Evolutionary conservation across 768 basidiomycete genomes (phyloP), one percentile per base, ranked within the genome.

Genomic region (Termitomyces sp.): DNA sequence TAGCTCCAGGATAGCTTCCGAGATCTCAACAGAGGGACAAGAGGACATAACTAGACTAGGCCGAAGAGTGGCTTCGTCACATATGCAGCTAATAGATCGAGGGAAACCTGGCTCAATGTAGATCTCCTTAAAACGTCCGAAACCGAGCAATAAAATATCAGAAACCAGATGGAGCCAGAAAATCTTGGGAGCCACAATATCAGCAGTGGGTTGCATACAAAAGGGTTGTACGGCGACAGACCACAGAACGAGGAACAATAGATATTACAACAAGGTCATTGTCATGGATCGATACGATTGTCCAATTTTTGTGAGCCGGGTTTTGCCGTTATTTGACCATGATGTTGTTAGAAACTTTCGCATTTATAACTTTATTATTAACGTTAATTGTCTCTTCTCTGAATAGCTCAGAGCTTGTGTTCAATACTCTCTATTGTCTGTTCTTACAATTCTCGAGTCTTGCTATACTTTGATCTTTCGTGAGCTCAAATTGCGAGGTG

Each of bases 51-150:
- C 4, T 16, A 5, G 18, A 6, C 18, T 42, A 42, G 3, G n/a
- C 9, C 8, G 3, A 40, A 40, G 6, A n/a, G 7, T 42, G 2
- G n/a, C 8, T 42, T 20, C 2, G 38, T 14, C 38, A n/a, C 38
- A 38, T 16, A 16, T 18, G 0, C 36, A 38, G 16, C 14, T 38
- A 16, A 4, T 16, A 1, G 36, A 9, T 38, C 16, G 63, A 93
- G n/a, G 18, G 18, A n/a, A n/a, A 20, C n/a, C n/a, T 20, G n/a
- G n/a, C 8, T 42, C 40, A 40, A 18, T 7, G 2, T 42, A 42
- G 40, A 42, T 42, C 18, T 20, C n/a, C 18, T 20, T n/a, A 20
- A 4, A 9, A 42, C 20, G 40, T 20, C 9, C n/a, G n/a, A 18
- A 18, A 18, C 18, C 8, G 9, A 14, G 18, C 38, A 9, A 40